A percentile compares a stretch with the other conserved stretches of the same genome.
These are phyloP conservation scores for Chenopodium suecicum DNA, from an alignment of 148 eudicot species.

Conservation along the genomic window DNA sequence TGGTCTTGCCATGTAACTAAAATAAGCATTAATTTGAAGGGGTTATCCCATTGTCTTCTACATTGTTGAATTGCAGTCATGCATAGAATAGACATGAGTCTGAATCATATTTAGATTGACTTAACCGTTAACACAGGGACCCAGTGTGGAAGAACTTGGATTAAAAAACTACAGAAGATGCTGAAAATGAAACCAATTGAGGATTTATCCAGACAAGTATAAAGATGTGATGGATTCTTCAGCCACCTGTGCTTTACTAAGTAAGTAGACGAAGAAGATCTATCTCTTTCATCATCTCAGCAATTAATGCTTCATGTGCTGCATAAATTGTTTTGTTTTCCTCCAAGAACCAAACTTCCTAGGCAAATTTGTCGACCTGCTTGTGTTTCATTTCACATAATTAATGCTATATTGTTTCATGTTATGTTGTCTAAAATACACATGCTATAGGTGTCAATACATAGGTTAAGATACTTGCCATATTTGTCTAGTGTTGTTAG, in stretches of 20 bases:
- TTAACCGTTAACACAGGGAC: conserved; percentile 5
- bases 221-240: conserved; percentile 25
- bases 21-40: conserved; percentile 18
- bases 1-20: conserved; percentile 1
- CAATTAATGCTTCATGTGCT: conserved; percentile 21
- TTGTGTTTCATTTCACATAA: not conserved
- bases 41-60: conserved; percentile 13
- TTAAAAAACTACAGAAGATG: conserved; percentile 1
- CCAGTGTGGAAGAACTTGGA: not conserved
- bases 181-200: conserved; percentile 16
- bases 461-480: not conserved
- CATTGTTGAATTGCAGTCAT: conserved; percentile 25
- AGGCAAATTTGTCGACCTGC: conserved; percentile 13
- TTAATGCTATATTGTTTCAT: not conserved
- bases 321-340: not conserved
- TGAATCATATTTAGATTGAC: conserved; percentile 19
- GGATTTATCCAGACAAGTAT: conserved; percentile 11
- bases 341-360: conserved; percentile 4
- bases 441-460: not conserved
- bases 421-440: conserved; percentile 12
- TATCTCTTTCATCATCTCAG: conserved; percentile 7
- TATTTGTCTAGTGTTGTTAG: not conserved
- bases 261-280: conserved; percentile 23
- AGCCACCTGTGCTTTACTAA: conserved; percentile 24
- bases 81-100: conserved; percentile 21